Evolutionary conservation across 768 basidiomycete genomes (phyloP).

Genomic region (Boletus sp.): DNA sequence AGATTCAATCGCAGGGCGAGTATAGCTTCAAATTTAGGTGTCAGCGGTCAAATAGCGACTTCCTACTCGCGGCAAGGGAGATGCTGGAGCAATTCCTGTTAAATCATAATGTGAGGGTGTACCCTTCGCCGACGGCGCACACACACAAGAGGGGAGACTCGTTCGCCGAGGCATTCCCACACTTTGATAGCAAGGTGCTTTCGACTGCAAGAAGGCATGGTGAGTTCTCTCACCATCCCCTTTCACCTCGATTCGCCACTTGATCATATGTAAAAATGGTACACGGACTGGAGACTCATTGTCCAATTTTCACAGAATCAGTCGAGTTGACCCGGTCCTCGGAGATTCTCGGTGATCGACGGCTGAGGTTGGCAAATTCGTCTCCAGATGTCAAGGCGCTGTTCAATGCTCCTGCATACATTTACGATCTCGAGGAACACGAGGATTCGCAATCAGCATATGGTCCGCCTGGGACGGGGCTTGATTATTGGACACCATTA

Average conservation of each 20-base stretch:
- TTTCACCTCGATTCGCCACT: conserved; percentile 28
- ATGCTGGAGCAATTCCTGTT: conserved; percentile 89
- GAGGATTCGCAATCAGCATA: conserved; percentile 63
- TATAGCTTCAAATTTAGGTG: conserved; percentile 95
- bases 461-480: conserved; percentile 45
- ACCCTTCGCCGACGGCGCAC: conserved; percentile 74
- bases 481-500: conserved; percentile 75
- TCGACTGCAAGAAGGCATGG: conserved; percentile 73
- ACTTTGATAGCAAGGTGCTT: conserved; percentile 93
- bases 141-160: conserved; percentile 86
- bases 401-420: conserved; percentile 83
- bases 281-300: conserved; percentile 9
- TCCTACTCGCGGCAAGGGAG: conserved; percentile 84
- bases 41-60: conserved; percentile 93
- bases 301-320: conserved; percentile 48
- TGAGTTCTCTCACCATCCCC: conserved; percentile 19
- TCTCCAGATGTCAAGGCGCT: conserved; percentile 94
- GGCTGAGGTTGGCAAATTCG: conserved; percentile 80
- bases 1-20: conserved; percentile 43
- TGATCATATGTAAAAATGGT: conserved; percentile 9
- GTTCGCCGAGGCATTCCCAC: conserved; percentile 92
- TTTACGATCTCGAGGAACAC: conserved; percentile 74
- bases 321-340: conserved; percentile 65
- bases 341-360: conserved; percentile 66
- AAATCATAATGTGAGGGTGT: conserved; percentile 78